Base-by-base conservation (phyloP, 306 rosid species). In the Abrus pulchellus region DNA sequence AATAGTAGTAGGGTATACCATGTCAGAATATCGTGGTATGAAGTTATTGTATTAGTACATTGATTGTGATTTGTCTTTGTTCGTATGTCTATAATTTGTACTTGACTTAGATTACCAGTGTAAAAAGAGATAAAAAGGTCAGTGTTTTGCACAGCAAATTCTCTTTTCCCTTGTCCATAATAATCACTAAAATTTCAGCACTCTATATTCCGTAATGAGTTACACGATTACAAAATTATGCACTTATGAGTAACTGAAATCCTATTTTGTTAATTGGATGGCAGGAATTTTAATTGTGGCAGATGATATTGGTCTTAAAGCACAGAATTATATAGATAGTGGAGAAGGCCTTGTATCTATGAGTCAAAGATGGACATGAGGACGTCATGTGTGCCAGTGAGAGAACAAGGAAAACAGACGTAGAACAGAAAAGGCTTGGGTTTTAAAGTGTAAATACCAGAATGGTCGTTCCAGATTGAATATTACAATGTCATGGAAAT, bases 221-320 rank as follows among this genome's bases (percentile, higher is more conserved):
- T 70, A 34, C 52, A 38, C 53, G 28, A 47, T 40, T 52, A 36
- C 38, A 55, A 6, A 71, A 8, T 72, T 72, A 62, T 65, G 75
- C 50, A 63, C 40, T 27, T 44, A 4, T 50, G 34, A 47, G 62
- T 63, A 72, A 14, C 67, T 28, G n/a, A 75, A 47, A 13, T 28
- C 75, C 56, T 12, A 59, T 29, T 62, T 63, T 77, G 30, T 76
- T 54, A 65, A 45, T 28, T 36, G 64, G 48, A 49, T 57, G n/a
- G 20, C 44, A 50, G 36, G 14, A 41, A 76, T 40, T 68, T 5
- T 69, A 68, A 13, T 54, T 30, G 59, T 45, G 41, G 28, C 33
- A 68, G 43, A 60, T 34, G 67, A 44, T 49, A 34, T 33, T 13
- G 13, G 33, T 49, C 56, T 20, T 29, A 40, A 60, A 34, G 64